Conservation (phyloP, 108 stramenopile species). For the Stephanodiscus triporus region DNA sequence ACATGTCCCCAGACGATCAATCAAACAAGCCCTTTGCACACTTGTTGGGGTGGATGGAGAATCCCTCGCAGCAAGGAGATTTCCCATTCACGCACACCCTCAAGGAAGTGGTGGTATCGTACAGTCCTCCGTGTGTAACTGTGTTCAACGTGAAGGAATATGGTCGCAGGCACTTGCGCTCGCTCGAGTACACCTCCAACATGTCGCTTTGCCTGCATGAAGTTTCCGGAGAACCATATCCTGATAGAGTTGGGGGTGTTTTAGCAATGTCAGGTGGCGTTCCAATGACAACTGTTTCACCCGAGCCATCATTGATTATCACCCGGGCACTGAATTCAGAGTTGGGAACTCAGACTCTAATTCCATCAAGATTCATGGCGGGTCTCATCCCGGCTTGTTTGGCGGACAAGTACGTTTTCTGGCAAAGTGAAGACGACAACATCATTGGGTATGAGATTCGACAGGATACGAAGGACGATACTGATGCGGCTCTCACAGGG, state of each 20-base stretch:
- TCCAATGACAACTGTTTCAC: conserved; percentile 83
- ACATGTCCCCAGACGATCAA: conserved; percentile 81
- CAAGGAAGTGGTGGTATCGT: conserved; percentile 96
- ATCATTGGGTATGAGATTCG: conserved; percentile 86
- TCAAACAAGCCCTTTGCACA: conserved; percentile 85
- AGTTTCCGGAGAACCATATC: conserved; percentile 91
- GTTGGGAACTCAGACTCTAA: conserved; percentile 85
- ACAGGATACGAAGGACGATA: conserved; percentile 60
- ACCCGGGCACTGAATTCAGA: conserved; percentile 81
- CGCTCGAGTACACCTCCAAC: conserved; percentile 93
- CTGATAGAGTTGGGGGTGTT: conserved; percentile 85
- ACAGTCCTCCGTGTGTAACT: conserved; percentile 91
- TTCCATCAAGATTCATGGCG: conserved; percentile 88
- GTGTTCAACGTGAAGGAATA: conserved; percentile 96
- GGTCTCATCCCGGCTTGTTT: conserved; percentile 93
- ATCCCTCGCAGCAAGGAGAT: conserved; percentile 57
- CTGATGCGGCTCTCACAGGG: conserved; percentile 50
- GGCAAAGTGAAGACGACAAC: conserved; percentile 95
- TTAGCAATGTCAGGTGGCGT: conserved; percentile 87
- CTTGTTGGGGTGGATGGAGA: conserved; percentile 89
- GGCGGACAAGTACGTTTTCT: conserved; percentile 94
- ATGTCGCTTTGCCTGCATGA: conserved; percentile 89
- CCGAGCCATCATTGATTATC: conserved; percentile 84
- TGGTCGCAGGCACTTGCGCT: conserved; percentile 93
- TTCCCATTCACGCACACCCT: conserved; percentile 77